Percentiles rank a stretch among this genome's conserved stretches.
Conservation (phyloP, 306 rosid genomes). For the Acacia acuminata region DNA sequence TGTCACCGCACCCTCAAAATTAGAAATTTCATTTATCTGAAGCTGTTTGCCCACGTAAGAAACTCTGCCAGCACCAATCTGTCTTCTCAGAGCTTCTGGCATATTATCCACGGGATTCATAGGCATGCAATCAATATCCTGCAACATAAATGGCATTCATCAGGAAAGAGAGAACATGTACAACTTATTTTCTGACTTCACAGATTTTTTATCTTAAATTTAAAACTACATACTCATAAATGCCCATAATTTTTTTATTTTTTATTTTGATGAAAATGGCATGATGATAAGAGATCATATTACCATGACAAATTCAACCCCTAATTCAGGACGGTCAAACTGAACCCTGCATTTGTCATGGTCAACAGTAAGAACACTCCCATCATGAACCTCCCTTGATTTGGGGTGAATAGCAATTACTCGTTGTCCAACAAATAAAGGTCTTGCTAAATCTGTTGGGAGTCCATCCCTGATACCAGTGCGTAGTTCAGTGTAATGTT, state of each 20-base stretch:
- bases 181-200: not conserved
- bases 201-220: constrained; percentile 4
- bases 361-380: constrained; percentile 89
- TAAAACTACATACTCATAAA: constrained; percentile 23
- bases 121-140: constrained; percentile 97
- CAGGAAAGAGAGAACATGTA: not conserved
- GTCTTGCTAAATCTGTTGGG: constrained; percentile 92
- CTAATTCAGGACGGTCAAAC: constrained; percentile 83
- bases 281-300: constrained; percentile 29
- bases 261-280: not conserved
- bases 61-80: constrained; percentile 42
- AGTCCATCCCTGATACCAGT: constrained; percentile 81
- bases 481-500: constrained; percentile 73
- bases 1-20: constrained; percentile 43
- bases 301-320: constrained; percentile 92
- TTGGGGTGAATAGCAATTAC: constrained; percentile 85
- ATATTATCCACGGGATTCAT: constrained; percentile 68
- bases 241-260: not conserved
- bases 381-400: constrained; percentile 89
- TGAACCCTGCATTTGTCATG: constrained; percentile 87
- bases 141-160: constrained; percentile 20
- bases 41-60: constrained; percentile 46
- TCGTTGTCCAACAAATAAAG: constrained; percentile 88
- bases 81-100: constrained; percentile 75
- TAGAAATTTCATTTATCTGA: constrained; percentile 47